phyloP scores from a whole-genome alignment of 192 early-diverging fungal species.

The Chytriomyces hyalinus region DNA sequence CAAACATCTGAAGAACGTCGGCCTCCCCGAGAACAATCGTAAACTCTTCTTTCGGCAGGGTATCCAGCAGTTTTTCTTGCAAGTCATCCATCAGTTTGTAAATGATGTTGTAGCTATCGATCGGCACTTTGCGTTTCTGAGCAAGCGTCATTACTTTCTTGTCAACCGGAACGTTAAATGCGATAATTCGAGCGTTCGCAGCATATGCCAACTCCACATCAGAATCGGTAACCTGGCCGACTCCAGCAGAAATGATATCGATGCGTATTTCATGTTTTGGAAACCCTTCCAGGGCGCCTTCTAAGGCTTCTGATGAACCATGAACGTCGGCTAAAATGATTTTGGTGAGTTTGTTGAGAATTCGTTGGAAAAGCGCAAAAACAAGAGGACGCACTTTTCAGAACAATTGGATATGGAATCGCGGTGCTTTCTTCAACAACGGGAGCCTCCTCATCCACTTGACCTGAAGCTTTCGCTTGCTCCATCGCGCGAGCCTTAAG shows the following conservation, averaged over 20 bases:
- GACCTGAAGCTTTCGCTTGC: conserved; percentile 31
- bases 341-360: neutral
- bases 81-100: conserved; percentile 93
- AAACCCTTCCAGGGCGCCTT: conserved; percentile 74
- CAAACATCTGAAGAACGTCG: conserved; percentile 81
- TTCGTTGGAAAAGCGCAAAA: neutral
- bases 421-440: conserved; percentile 50
- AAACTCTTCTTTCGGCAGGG: conserved; percentile 78
- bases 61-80: conserved; percentile 73
- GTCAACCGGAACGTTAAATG: conserved; percentile 88
- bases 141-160: conserved; percentile 66
- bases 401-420: conserved; percentile 58
- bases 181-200: conserved; percentile 63
- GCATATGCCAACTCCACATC: conserved; percentile 72
- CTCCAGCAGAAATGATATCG: conserved; percentile 76
- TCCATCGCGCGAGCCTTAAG: conserved; percentile 31
- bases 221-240: conserved; percentile 85
- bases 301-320: conserved; percentile 89
- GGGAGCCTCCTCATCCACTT: conserved; percentile 49
- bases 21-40: conserved; percentile 89
- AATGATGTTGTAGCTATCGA: conserved; percentile 82
- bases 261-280: conserved; percentile 77
- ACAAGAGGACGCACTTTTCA: conserved; percentile 62
- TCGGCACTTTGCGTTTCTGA: conserved; percentile 65
- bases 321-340: conserved; percentile 78